Conservation (phyloP, 345 rosid species). For the Syzygium jambos region DNA sequence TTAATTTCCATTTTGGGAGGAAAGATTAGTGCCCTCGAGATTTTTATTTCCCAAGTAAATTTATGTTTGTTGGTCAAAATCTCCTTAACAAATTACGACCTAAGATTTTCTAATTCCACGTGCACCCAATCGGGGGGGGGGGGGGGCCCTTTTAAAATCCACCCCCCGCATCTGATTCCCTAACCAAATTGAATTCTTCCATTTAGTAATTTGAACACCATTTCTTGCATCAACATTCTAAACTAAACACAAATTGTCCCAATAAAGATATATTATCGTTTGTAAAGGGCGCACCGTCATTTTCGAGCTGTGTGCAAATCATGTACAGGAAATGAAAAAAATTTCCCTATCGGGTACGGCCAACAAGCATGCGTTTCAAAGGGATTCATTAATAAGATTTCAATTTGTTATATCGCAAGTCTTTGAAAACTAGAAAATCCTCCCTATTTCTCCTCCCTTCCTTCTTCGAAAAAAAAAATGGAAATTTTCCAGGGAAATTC, state of each 20-base stretch:
- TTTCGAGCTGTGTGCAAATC: rapidly evolving
- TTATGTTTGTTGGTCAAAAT: neutral
- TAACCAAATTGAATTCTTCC: neutral
- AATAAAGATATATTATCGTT: neutral
- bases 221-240: neutral
- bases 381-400: neutral
- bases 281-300: neutral
- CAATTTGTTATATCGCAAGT: neutral
- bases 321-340: neutral
- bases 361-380: rapidly evolving
- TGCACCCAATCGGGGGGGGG: neutral
- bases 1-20: neutral
- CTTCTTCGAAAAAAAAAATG: neutral
- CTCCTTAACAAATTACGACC: neutral
- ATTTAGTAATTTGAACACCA: neutral
- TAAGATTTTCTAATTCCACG: neutral
- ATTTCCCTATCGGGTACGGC: neutral
- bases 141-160: rapidly evolving
- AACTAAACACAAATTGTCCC: neutral
- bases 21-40: neutral
- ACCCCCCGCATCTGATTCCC: neutral
- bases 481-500: neutral
- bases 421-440: neutral
- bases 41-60: neutral
- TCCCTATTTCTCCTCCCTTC: neutral